Evolutionary conservation across 164 flowering plant genomes (phyloP).

Genomic region (Platanus orientalis): DNA sequence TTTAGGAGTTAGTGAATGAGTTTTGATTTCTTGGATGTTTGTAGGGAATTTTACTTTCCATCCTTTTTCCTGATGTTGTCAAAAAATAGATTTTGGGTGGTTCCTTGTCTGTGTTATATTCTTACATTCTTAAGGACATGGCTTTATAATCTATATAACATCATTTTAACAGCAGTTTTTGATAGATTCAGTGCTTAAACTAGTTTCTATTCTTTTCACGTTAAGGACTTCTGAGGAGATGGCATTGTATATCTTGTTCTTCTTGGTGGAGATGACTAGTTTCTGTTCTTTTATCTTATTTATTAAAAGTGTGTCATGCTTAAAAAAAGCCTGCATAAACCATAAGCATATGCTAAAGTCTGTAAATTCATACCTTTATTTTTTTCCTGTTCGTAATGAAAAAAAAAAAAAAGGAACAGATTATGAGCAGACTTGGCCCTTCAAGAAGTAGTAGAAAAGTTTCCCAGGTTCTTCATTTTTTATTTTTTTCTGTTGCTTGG

Average conservation of each 20-base stretch:
- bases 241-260: not conserved
- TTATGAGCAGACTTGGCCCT: no score
- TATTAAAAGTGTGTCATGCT: no score
- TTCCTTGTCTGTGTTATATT: not conserved
- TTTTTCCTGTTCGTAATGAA: no score
- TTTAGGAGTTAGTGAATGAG: constrained; percentile 20
- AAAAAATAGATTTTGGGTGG: constrained; percentile 9
- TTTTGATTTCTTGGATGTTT: constrained; percentile 21
- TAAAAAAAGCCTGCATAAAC: no score
- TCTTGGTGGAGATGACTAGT: no score
- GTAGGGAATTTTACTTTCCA: constrained; percentile 14
- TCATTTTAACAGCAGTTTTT: not conserved
- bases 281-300: not conserved
- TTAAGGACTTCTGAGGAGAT: not conserved
- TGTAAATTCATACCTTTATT: no score
- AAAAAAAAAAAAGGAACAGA: no score
- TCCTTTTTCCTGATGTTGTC: constrained; percentile 3
- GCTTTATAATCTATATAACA: not conserved
- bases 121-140: not conserved
- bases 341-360: no score
- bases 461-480: no score
- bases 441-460: no score
- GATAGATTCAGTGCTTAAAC: not conserved
- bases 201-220: not conserved
- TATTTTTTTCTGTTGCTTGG: no score